Evolutionary conservation across 495 filamentous ascomycete species (phyloP), one percentile per base, ranked within the genome.

Genomic region (Polyplosphaeria fusca): DNA sequence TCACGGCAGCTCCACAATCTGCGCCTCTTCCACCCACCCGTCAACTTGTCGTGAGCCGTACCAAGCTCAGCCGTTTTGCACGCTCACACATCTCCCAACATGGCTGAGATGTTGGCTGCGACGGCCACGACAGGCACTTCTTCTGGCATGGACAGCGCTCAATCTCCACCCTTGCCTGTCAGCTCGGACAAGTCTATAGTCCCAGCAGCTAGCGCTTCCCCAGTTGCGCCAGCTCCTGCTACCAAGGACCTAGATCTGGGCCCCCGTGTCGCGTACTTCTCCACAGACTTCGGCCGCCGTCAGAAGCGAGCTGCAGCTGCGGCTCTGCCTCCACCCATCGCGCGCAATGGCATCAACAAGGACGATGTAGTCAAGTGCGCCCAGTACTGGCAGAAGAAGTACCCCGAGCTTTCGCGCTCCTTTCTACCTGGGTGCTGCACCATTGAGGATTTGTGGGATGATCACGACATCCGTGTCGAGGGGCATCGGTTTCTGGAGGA

Each of bases 381-480:
- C 25, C 38, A 26, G 9, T 16, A 25, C 32, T 58, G 76, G 22
- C 70, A 66, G 13, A 27, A 50, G 0, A 42, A 71, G 2, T 74
- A 70, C 47, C 72, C 68, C 5, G 52, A 63, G 19, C 50, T 60
- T 7, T 73, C 69, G 25, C 45, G 40, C 25, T 30, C 65, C 61
- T 50, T 52, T 47, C 38, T 65, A 77, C 26, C 63, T 56, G 11
- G 18, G 16, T 26, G 26, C 25, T 77, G 19, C 48, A 35, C 25
- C 3, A 52, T 83, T 13, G 74, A 77, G 54, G 44, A 73, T n/a
- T 82, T 77, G 46, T 84, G 77, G 51, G 80, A 84, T 58, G 61
- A 67, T 2, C 52, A 68, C 38, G 80, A 83, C 47, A 74, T 82
- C 23, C 77, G 73, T 46, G 13, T 67, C 24, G 52, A 74, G 14